Percentiles rank a stretch among this genome's conserved stretches.
These are phyloP conservation scores for Neurospora hispaniola DNA, from an alignment of 495 filamentous ascomycete species.

Conservation along the genomic window DNA sequence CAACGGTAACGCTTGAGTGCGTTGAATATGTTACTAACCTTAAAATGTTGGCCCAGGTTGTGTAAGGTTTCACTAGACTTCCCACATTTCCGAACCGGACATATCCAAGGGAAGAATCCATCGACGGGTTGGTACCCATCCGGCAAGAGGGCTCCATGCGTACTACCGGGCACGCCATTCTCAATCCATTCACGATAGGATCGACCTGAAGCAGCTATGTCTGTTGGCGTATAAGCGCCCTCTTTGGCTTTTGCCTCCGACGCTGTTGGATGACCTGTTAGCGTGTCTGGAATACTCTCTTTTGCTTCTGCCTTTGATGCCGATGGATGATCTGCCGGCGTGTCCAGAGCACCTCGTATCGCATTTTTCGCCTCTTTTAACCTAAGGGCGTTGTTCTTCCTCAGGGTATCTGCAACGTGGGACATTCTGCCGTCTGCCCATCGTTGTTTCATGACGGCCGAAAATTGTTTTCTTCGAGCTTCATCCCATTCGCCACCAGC, in stretches of 20 bases:
- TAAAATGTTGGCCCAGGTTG: slow-evolving; percentile 14
- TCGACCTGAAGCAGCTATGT: slow-evolving; percentile 14
- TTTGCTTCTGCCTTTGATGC: neutral
- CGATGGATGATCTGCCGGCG: neutral
- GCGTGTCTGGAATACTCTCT: neutral
- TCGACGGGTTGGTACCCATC: slow-evolving; percentile 10
- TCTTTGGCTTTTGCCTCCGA: neutral
- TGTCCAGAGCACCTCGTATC: neutral
- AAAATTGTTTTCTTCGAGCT: neutral
- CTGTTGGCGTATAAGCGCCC: slow-evolving; percentile 6
- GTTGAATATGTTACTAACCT: slow-evolving; percentile 1
- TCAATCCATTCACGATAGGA: slow-evolving; percentile 13
- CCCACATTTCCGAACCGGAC: slow-evolving; percentile 12
- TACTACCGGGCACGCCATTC: neutral
- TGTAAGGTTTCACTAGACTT: neutral
- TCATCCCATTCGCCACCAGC: neutral
- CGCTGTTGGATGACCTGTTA: slow-evolving; percentile 3
- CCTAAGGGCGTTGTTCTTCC: slow-evolving; percentile 6
- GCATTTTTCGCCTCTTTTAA: neutral
- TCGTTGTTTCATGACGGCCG: slow-evolving; percentile 4
- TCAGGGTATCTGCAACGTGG: slow-evolving; percentile 3
- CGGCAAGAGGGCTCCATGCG: slow-evolving; percentile 13
- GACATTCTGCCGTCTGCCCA: slow-evolving; percentile 18
- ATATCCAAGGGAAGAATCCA: slow-evolving; percentile 11
- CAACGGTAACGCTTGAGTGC: neutral